Evolutionary conservation across 139 green algal genomes (phyloP).

Genomic region (Tetratostichococcus sp.): DNA sequence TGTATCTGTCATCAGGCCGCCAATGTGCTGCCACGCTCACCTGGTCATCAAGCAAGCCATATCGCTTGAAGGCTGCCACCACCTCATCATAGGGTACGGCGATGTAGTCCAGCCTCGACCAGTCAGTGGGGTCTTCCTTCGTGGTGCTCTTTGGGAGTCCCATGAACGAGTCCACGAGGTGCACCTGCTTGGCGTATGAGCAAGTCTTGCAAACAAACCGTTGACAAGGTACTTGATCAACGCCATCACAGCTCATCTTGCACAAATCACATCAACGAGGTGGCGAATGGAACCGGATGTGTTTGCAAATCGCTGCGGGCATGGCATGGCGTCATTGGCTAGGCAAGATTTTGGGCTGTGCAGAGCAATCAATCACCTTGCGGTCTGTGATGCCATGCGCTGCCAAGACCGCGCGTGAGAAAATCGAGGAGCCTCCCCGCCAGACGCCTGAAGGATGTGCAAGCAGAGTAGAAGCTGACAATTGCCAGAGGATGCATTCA

Average conservation of each 20-base stretch:
- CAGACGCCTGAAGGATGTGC: not conserved
- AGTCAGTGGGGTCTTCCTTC: not conserved
- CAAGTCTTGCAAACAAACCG: too few relatives aligned
- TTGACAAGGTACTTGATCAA: too few relatives aligned
- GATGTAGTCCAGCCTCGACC: not conserved
- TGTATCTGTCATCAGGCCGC: too few relatives aligned
- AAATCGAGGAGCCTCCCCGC: not conserved
- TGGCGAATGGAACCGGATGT: too few relatives aligned
- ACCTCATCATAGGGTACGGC: not conserved
- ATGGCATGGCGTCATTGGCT: too few relatives aligned
- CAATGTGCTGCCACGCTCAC: not conserved
- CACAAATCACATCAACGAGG: too few relatives aligned
- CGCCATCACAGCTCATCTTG: too few relatives aligned
- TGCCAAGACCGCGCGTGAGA: not conserved
- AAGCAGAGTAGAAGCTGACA: too few relatives aligned
- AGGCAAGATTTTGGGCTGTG: too few relatives aligned
- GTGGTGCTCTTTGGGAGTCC: not conserved
- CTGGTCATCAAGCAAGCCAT: not conserved
- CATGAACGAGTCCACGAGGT: slow-evolving; percentile 4
- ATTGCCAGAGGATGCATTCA: too few relatives aligned
- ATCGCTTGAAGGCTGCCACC: not conserved
- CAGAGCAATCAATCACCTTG: not conserved
- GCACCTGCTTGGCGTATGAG: too few relatives aligned
- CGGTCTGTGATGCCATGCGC: not conserved
- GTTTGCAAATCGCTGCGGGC: too few relatives aligned